Conservation (phyloP, 768 basidiomycete genomes). For the Fomitopsis serialis region DNA sequence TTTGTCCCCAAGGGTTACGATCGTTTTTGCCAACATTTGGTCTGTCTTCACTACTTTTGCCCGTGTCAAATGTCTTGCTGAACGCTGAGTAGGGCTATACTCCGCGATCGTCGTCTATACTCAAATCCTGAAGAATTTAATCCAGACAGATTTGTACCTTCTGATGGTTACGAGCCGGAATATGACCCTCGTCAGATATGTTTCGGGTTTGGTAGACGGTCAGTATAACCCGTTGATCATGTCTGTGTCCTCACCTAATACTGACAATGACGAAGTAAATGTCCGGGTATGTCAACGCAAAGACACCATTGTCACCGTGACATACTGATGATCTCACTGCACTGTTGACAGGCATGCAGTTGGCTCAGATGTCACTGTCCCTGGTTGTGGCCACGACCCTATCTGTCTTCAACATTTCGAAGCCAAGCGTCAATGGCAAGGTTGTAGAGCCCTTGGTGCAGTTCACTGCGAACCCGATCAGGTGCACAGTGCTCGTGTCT, state of each 20-base stretch:
- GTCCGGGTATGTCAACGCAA: slow-evolving; percentile 26
- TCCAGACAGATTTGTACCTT: slow-evolving; percentile 21
- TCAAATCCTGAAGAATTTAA: slow-evolving; percentile 19
- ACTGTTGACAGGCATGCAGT: slow-evolving; percentile 28
- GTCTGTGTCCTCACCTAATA: too few species aligned
- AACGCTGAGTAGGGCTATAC: slow-evolving; percentile 13
- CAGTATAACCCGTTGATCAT: not conserved
- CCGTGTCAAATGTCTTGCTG: too few species aligned
- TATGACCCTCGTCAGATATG: slow-evolving; percentile 24
- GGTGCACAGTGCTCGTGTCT: slow-evolving; percentile 9
- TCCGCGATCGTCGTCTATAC: slow-evolving; percentile 20
- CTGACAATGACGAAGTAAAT: slow-evolving; percentile 9
- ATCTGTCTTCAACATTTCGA: slow-evolving; percentile 29
- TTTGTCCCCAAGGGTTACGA: slow-evolving; percentile 24
- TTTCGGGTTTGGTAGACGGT: slow-evolving; percentile 33
- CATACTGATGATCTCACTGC: too few species aligned
- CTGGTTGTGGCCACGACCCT: slow-evolving; percentile 32
- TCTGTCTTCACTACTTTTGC: not conserved
- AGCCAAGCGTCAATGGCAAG: slow-evolving; percentile 18
- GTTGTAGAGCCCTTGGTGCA: slow-evolving; percentile 20
- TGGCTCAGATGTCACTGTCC: slow-evolving; percentile 35
- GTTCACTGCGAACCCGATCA: slow-evolving; percentile 16
- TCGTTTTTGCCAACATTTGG: slow-evolving; percentile 23
- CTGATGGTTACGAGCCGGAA: slow-evolving; percentile 7
- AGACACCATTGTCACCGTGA: too few species aligned